These are phyloP conservation scores for Nicotiana rustica DNA, from an alignment of 305 asterid species.

Conservation along the genomic window DNA sequence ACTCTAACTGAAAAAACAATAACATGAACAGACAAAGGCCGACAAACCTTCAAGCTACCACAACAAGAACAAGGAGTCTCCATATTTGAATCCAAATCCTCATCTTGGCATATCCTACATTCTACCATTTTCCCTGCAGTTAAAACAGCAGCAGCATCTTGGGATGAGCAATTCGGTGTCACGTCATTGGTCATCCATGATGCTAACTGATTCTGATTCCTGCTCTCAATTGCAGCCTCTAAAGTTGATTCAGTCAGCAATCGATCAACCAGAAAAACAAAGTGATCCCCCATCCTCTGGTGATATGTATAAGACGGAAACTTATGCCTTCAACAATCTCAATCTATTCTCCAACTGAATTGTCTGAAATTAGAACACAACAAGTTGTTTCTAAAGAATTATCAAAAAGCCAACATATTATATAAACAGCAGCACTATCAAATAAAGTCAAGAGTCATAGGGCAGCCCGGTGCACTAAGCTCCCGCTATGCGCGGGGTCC, in stretches of 20 bases:
- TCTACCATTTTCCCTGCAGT: slow-evolving; percentile 71
- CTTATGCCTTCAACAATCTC: neutral
- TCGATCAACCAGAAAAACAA: slow-evolving; percentile 87
- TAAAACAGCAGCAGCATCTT: slow-evolving; percentile 50
- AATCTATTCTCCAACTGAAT: neutral
- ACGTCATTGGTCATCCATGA: slow-evolving; percentile 45
- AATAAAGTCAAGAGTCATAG: neutral
- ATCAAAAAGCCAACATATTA: neutral
- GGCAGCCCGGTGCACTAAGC: no score
- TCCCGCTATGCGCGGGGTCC: no score
- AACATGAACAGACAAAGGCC: neutral
- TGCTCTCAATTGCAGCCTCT: slow-evolving; percentile 82
- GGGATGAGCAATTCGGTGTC: slow-evolving; percentile 44
- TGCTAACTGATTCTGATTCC: slow-evolving; percentile 49
- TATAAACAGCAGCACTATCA: neutral
- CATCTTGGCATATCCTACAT: slow-evolving; percentile 95
- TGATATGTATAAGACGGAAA: neutral
- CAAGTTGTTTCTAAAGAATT: neutral
- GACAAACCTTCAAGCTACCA: slow-evolving; percentile 91
- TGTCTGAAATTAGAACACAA: slow-evolving; percentile 15
- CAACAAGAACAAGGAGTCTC: slow-evolving; percentile 92
- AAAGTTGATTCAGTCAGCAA: slow-evolving; percentile 87
- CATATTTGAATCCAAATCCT: slow-evolving; percentile 76
- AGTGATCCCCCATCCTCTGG: slow-evolving; percentile 84
- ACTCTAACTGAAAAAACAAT: neutral